Conservation (phyloP, 1,284 basidiomycete species). For the Tausonia pullulans region DNA sequence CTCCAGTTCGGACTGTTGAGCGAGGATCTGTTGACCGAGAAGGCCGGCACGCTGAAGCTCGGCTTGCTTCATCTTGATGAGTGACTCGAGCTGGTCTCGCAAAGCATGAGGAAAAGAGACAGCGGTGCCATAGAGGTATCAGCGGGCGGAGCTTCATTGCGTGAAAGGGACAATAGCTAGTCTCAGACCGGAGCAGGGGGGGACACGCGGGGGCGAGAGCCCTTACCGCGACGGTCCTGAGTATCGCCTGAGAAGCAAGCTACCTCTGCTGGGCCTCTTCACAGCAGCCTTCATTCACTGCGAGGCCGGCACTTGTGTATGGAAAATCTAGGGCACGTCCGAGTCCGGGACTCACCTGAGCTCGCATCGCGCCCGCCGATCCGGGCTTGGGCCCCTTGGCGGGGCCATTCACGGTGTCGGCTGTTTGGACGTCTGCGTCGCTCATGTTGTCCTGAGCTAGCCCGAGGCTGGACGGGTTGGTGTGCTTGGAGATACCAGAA, state of each 20-base stretch:
- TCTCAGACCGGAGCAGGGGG: too few relatives aligned
- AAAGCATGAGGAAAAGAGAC: too few relatives aligned
- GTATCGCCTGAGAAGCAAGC: not conserved
- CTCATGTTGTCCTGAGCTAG: too few relatives aligned
- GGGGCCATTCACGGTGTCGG: too few relatives aligned
- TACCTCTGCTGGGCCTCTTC: too few relatives aligned
- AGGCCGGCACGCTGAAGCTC: conserved; percentile 80
- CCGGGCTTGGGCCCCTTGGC: conserved; percentile 6
- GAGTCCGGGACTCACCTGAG: not conserved
- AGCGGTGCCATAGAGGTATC: too few relatives aligned
- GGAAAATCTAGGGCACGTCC: not conserved
- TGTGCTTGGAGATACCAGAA: too few relatives aligned
- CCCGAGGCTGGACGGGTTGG: too few relatives aligned
- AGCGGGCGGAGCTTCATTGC: too few relatives aligned
- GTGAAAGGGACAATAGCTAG: not conserved
- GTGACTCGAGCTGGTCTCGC: conserved; percentile 8
- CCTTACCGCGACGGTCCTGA: not conserved
- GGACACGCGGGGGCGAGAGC: not conserved
- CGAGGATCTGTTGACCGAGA: conserved; percentile 78
- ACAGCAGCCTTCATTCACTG: too few relatives aligned
- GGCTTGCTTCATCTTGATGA: conserved; percentile 52
- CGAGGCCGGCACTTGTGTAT: not conserved
- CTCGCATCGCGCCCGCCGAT: conserved; percentile 14
- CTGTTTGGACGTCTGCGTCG: too few relatives aligned
- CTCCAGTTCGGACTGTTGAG: conserved; percentile 83